Base-by-base conservation (phyloP, 1,139 yeast species). In the Hansenula lynferdii region DNA sequence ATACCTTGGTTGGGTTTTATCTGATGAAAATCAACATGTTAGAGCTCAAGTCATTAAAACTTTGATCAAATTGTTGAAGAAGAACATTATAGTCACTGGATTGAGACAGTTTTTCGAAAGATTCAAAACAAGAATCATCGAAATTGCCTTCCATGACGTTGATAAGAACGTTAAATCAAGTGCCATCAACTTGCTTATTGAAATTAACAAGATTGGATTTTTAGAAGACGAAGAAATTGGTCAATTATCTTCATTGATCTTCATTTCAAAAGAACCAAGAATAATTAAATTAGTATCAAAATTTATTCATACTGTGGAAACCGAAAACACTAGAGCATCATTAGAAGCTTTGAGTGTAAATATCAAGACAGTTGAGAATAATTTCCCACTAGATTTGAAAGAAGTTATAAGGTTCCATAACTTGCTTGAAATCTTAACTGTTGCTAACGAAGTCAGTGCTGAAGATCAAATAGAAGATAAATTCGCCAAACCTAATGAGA, bases 1-100 rank as follows among this genome's bases (percentile, higher is more conserved):
- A 44, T 85, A 85, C 55, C 74, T 83, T 55, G 96, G 96, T 3
- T 85, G 95, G 94, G 67, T 86, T 18, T 63, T 89, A 34, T 80
- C 92, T 8, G 97, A 90, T 53, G 70, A 79, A 2, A 71, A 75
- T 17, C 61, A 73, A 14, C 48, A 59, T 4, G 94, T 86, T 1
- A 70, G 96, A 47, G 56, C 66, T 7, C 92, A 85, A 50, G 89
- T 79, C 2, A 57, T 84, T 17, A 75, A 70, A 48, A 70, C 74
- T 4, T 61, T 90, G 35, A 64, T 75, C 3, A 76, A 67, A 44
- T 40, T 56, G 35, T 51, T 79, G 23, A 77, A 73, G 47, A 72
- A 65, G 39, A 53, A 55, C 24, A 49, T 54, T 32, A 57, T 62
- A 10, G 67, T 64, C 10, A 47, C 66, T 3, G 81, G 81, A 0